Conservation (phyloP, 257 asterid genomes). For the Forsythia suspensa region DNA sequence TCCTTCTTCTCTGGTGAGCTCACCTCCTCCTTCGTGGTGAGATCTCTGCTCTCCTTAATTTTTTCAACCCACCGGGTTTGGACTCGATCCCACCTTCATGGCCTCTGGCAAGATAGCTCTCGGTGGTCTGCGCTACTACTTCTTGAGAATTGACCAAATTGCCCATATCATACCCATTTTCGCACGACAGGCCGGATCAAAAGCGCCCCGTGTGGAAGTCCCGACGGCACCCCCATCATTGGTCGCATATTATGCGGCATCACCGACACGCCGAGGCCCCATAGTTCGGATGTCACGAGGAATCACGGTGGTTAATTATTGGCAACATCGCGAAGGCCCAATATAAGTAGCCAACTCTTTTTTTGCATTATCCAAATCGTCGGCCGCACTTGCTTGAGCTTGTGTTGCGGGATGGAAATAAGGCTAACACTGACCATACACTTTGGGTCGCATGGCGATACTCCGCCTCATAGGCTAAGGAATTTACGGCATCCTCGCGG, state of each 20-base stretch:
- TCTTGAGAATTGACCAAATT: too few relatives aligned
- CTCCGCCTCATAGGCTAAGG: conserved; percentile 49
- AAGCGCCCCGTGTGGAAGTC: conserved; percentile 18
- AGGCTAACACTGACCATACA: conserved; percentile 51
- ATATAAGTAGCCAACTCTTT: conserved; percentile 36
- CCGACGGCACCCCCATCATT: conserved; percentile 29
- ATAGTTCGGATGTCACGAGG: conserved; percentile 22
- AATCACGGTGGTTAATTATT: conserved; percentile 20
- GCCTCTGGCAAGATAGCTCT: too few relatives aligned
- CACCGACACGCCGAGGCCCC: conserved; percentile 18
- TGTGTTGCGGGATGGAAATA: conserved; percentile 39
- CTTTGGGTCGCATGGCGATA: conserved; percentile 41
- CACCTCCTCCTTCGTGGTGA: too few relatives aligned
- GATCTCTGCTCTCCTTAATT: too few relatives aligned
- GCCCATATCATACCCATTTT: too few relatives aligned
- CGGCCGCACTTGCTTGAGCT: conserved; percentile 28
- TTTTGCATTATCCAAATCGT: conserved; percentile 32
- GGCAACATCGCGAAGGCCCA: conserved; percentile 40
- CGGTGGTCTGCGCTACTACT: too few relatives aligned
- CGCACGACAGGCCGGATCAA: neutral
- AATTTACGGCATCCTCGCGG: conserved; percentile 46
- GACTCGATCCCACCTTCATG: too few relatives aligned
- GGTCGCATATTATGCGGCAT: conserved; percentile 35
- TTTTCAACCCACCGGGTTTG: too few relatives aligned
- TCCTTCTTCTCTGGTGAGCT: too few relatives aligned